Base-by-base conservation (phyloP, 805 yeast species). In the Cyberlindnera euphorbiiphila region DNA sequence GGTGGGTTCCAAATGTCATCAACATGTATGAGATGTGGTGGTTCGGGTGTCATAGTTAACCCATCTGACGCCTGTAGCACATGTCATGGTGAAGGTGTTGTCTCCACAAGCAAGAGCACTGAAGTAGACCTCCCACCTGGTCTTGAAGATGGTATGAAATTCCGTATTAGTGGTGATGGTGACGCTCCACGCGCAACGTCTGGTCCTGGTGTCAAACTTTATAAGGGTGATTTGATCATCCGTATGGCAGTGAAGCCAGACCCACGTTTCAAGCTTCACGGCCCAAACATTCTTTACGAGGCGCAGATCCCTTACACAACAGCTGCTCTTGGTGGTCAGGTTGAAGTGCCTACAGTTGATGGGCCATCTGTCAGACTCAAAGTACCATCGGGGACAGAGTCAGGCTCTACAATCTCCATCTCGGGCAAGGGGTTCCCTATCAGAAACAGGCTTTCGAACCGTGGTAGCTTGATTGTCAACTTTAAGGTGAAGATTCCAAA, bases 1-100 rank as follows among this genome's bases (percentile, higher is more conserved):
- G 96, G 95, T 4, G 98, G 98, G 0, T 93, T 91, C 74, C 96
- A 89, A 54, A 88, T 93, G 96, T 81, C 95, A 3, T 79, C 96
- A 0, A 87, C 96, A 10, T 93, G 99, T 72, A 71, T 71, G 34
- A 66, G 79, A 4, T 93, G 99, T 69, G 78, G 73, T 30, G 99
- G 99, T 27, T 67, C 85, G 6, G 99, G 99, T 37, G 93, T 87
- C 1, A 71, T 69, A 4, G 77, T 88, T 34, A 74, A 79, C 32
- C 68, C 72, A 14, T 64, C 68, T 11, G 88, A 87, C 56, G 77
- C 78, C 37, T 93, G 99, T 71, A 53, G 57, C 1, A 59, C 79
- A 1, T 93, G 99, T 65, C 89, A 81, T 48, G 97, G 98, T 35
- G 81, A 84, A 43, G 99, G 98, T 42, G 95, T 85, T 6, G 70